These are phyloP conservation scores for Moringa oleifera DNA, from an alignment of 345 rosid species.

Conservation along the genomic window DNA sequence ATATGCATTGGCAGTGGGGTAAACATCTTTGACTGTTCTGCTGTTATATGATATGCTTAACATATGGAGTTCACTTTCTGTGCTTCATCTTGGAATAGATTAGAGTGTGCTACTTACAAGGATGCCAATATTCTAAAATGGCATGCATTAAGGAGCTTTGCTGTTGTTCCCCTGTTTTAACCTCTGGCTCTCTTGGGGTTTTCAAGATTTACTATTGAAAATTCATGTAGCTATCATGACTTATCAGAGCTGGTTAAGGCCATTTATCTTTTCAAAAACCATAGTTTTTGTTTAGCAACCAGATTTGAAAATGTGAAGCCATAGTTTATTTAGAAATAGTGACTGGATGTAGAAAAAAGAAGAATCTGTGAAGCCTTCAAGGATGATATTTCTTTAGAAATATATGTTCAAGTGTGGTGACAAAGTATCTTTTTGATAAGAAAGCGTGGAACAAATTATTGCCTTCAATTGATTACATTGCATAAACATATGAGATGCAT, in stretches of 20 bases:
- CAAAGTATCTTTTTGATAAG: too few species aligned
- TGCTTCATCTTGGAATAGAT: conserved; percentile 1
- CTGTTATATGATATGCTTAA: conserved; percentile 14
- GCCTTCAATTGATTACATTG: too few species aligned
- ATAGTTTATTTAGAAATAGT: too few species aligned
- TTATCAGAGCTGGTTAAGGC: not conserved
- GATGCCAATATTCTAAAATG: not conserved
- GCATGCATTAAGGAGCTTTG: too few species aligned
- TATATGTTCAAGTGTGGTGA: too few species aligned
- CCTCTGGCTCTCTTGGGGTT: conserved; percentile 1
- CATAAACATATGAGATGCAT: too few species aligned
- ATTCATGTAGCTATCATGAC: not conserved
- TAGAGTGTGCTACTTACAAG: not conserved
- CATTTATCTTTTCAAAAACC: not conserved
- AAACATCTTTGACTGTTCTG: conserved; percentile 30
- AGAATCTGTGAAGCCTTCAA: not conserved
- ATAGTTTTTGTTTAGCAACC: too few species aligned
- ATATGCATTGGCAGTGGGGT: conserved; percentile 77
- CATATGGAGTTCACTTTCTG: conserved; percentile 6
- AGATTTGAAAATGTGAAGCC: too few species aligned
- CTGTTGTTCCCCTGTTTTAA: not conserved
- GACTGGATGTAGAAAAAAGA: not conserved
- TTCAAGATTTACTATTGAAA: not conserved
- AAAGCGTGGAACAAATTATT: too few species aligned
- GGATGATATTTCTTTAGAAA: not conserved